These are phyloP conservation scores for Decorospora gaudefroyi DNA, from an alignment of 2,329 filamentous ascomycete species.

Conservation along the genomic window DNA sequence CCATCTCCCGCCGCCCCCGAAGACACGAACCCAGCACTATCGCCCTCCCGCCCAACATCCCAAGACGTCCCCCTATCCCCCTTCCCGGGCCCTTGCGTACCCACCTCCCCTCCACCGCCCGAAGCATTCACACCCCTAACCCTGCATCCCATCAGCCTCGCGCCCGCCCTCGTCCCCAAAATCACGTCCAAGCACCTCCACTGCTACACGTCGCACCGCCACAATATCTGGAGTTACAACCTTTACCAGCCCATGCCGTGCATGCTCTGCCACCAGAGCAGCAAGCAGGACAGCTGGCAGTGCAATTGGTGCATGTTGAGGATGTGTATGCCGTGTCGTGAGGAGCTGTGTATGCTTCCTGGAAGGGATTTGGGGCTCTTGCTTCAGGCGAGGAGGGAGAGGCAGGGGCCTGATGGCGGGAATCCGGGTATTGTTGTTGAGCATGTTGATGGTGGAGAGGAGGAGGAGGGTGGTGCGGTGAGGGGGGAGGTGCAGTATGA, in stretches of 20 bases:
- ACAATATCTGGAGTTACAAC: conserved; percentile 39
- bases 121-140: conserved; percentile 37
- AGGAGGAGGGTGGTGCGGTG: conserved; percentile 1
- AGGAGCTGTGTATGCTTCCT: conserved; percentile 27
- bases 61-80: conserved; percentile 8
- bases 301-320: conserved; percentile 47
- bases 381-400: conserved; percentile 20
- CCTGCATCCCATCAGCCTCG: conserved; percentile 18
- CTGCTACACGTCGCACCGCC: conserved; percentile 42
- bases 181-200: conserved; percentile 37
- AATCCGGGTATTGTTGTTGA: conserved; percentile 6
- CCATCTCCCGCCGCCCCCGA: conserved; percentile 18
- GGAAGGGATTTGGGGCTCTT: conserved; percentile 27
- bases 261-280: conserved; percentile 41
- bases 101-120: conserved; percentile 13
- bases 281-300: conserved; percentile 35
- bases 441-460: conserved; percentile 12
- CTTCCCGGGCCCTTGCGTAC: conserved; percentile 8
- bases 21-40: conserved; percentile 4
- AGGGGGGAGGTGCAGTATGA: background rate
- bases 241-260: conserved; percentile 42
- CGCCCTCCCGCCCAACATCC: conserved; percentile 6
- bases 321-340: conserved; percentile 40
- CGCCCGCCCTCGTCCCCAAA: conserved; percentile 26
- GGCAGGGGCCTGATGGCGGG: background rate